Base-by-base conservation (phyloP, 1,139 yeast species). In the Geotrichum aggregatum region DNA sequence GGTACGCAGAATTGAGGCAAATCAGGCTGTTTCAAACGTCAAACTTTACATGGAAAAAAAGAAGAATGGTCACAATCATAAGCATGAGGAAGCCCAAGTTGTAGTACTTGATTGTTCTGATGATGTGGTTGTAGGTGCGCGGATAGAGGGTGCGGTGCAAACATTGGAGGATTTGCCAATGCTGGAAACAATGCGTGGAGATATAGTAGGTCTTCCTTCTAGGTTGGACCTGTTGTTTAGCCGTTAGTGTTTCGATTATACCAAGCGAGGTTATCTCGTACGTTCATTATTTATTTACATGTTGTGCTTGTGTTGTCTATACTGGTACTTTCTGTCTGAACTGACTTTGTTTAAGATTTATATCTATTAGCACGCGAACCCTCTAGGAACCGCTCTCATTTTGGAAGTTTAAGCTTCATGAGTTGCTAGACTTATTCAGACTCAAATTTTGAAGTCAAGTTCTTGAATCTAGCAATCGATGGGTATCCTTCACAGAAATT, bases 401-500 rank as follows among this genome's bases (percentile, higher is more conserved):
- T n/a, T n/a, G n/a, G n/a, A n/a, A n/a, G n/a, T n/a, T n/a, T n/a
- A n/a, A n/a, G n/a, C n/a, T n/a, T n/a, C n/a, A n/a, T n/a, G n/a
- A n/a, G n/a, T n/a, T n/a, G n/a, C n/a, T n/a, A n/a, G n/a, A n/a
- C n/a, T 33, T 33, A 14, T 4, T 35, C 8, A 18, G 16, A 19
- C 19, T 36, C 54, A 34, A 22, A 2, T 35, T 40, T 44, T 1
- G 5, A 24, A 5, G 8, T 8, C 35, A 13, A 11, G 11, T 34
- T 49, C 16, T 55, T 57, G 53, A 67, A 58, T 18, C 71, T 56
- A 43, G 31, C 40, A 30, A 65, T 49, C 1, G 69, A 61, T 7
- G 71, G 67, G 58, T 61, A 61, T n/a, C 75, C 75, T 44, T 66
- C 71, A 22, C 65, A 1, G 33, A 67, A 24, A 31, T 58, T 33